These are phyloP conservation scores for Acanthamoeba quina DNA, from an alignment of 208 protist genomes.

Conservation along the genomic window DNA sequence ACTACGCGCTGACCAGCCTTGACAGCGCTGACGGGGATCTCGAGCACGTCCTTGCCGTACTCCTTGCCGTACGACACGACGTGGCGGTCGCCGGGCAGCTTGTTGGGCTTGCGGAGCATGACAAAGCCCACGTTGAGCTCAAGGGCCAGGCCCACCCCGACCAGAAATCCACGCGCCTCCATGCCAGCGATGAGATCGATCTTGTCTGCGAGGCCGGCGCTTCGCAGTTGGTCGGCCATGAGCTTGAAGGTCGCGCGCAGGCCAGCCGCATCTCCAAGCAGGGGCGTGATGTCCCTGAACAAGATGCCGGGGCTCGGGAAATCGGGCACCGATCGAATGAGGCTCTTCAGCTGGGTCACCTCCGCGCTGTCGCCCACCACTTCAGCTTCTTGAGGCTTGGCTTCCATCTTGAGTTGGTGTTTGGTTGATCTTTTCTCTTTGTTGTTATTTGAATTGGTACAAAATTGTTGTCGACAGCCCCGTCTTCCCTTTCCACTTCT, in stretches of 20 bases:
- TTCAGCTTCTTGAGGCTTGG: neutral
- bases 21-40: neutral
- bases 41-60: conserved; percentile 28
- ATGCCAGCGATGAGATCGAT: conserved; percentile 33
- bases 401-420: neutral
- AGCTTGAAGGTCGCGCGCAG: conserved; percentile 2
- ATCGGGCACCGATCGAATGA: conserved; percentile 19
- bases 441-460: too few species aligned
- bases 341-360: neutral
- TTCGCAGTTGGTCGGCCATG: neutral
- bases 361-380: neutral
- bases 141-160: neutral
- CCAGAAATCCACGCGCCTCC: conserved; percentile 22
- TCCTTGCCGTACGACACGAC: conserved; percentile 21
- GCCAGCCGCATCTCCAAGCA: neutral
- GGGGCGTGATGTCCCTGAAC: conserved; percentile 36
- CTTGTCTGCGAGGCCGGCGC: neutral
- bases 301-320: conserved; percentile 33
- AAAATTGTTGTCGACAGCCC: too few species aligned
- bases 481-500: too few species aligned
- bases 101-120: conserved; percentile 61
- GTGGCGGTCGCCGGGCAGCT: conserved; percentile 49
- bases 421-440: neutral
- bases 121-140: conserved; percentile 30
- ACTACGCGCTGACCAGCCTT: conserved; percentile 2